phyloP scores from a whole-genome alignment of 768 basidiomycete genomes.

The Russula vinacea region DNA sequence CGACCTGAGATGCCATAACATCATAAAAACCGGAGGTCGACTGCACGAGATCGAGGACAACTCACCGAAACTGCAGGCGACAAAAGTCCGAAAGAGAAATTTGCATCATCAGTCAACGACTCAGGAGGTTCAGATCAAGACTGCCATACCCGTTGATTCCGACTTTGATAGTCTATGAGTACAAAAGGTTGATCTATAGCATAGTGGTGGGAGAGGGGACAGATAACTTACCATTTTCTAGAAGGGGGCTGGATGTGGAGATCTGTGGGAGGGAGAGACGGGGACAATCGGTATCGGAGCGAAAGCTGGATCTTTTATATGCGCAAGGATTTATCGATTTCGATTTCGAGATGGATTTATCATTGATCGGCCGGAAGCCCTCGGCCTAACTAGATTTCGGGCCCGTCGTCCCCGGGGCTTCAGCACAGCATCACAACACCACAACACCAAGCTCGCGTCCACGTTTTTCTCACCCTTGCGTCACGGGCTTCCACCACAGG shows the following conservation, averaged over 20 bases:
- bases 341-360: conserved; percentile 3
- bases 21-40: conserved; percentile 1
- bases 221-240: conserved; percentile 9
- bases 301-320: conserved; percentile 9
- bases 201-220: background rate
- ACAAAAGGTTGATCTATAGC: background rate
- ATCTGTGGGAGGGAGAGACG: conserved; percentile 3
- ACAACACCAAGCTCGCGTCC: too few species aligned
- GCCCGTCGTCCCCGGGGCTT: background rate
- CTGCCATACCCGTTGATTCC: conserved; percentile 93
- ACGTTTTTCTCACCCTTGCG: background rate
- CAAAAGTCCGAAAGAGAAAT: conserved; percentile 18
- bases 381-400: conserved; percentile 11
- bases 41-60: background rate
- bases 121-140: conserved; percentile 13
- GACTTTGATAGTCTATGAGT: conserved; percentile 70
- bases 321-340: background rate
- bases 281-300: conserved; percentile 17
- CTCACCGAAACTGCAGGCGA: conserved; percentile 63
- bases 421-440: too few species aligned
- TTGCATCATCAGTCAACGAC: conserved; percentile 18
- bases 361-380: conserved; percentile 17
- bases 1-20: conserved; percentile 58
- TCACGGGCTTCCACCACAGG: background rate
- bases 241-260: background rate